These are phyloP conservation scores for Schizopora paradoxa DNA, from an alignment of 1,284 basidiomycete genomes.

Conservation along the genomic window DNA sequence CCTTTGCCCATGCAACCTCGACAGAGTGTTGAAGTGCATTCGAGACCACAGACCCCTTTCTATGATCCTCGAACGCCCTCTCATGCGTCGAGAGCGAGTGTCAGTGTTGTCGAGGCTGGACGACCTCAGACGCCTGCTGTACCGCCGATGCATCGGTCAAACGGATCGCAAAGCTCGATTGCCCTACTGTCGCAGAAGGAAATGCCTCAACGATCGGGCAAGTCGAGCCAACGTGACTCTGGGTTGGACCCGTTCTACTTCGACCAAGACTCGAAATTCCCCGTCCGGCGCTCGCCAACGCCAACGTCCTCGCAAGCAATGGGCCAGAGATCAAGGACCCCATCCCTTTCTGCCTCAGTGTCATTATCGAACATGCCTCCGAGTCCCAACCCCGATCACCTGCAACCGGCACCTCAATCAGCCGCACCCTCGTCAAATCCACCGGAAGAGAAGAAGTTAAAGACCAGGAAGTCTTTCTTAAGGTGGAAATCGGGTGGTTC, in stretches of 20 bases:
- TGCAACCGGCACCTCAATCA: constrained; percentile 1
- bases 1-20: constrained; percentile 23
- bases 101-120: neutral
- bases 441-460: constrained; percentile 10
- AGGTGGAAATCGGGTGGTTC: constrained; percentile 44
- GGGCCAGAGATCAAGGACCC: too few species aligned
- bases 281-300: constrained; percentile 34
- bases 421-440: neutral
- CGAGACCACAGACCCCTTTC: constrained; percentile 11
- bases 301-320: constrained; percentile 17
- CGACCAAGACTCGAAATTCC: constrained; percentile 64
- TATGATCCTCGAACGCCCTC: constrained; percentile 19
- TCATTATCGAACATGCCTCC: constrained; percentile 22
- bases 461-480: constrained; percentile 63
- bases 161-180: constrained; percentile 8
- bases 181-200: neutral
- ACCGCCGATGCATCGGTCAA: constrained; percentile 18
- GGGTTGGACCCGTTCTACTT: constrained; percentile 45
- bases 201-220: neutral
- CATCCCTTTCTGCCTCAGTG: constrained; percentile 19
- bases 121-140: constrained; percentile 4
- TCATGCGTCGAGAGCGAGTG: constrained; percentile 18
- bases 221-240: constrained; percentile 12
- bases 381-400: constrained; percentile 9
- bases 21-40: constrained; percentile 17